Evolutionary conservation across 1,284 basidiomycete species (phyloP), one percentile per base, ranked within the genome.

Genomic region (Stereum hirsutum): DNA sequence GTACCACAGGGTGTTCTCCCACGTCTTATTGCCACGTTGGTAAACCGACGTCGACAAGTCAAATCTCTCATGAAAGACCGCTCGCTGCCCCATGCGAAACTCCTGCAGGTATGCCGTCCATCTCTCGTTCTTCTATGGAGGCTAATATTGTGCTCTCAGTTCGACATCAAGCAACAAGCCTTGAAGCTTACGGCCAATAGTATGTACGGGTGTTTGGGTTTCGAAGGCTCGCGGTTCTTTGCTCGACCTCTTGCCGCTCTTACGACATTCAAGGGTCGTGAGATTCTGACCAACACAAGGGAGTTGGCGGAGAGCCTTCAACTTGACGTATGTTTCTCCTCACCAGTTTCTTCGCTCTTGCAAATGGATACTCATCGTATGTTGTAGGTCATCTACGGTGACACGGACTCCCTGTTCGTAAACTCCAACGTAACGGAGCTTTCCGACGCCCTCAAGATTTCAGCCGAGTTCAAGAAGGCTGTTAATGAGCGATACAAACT

Each of bases 121-220:
- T 8, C 20, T 33, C 35, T 30, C 33, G 27, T 14, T 14, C 2
- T 21, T 3, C 6, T 31, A 25, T 12, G 1, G 2, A n/a, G n/a
- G 31, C 31, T 21, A 11, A 14, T 26, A 17, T n/a, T 46, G 5
- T 25, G 17, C 19, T 25, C 43, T 8, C 54, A 93, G 85, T 94
- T 85, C 59, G 91, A 99, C 57, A 97, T 99, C 68, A 95, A 94
- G 61, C 96, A 99, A 58, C 83, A 90, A 60, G 96, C 96, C 5
- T 72, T 99, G 46, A 99, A 99, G 68, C 81, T 99, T 41, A 99
- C 95, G 1, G 96, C 96, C 47, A 99, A 99, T 70, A 95, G 90
- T 70, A 99, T 99, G 95, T 99, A 99, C 63, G 96, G 96, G 19
- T 99, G 96, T 73, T 82, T 99, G 24, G 96, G 96, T 43, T 99